phyloP scores from a whole-genome alignment of 2,329 filamentous ascomycete species.

The Verticillium longisporum region DNA sequence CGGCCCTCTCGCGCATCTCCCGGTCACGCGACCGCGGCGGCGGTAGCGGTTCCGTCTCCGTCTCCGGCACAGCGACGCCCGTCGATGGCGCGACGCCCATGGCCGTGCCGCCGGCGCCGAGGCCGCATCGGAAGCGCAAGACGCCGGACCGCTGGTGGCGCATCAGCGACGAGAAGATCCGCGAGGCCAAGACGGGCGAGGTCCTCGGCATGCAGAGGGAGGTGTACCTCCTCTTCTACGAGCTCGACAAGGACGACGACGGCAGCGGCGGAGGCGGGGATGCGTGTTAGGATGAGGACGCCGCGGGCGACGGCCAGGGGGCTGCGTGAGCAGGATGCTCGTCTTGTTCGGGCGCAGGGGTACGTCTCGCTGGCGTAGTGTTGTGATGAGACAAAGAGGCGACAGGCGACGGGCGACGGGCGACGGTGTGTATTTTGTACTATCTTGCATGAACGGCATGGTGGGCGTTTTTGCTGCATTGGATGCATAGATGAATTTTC shows the following conservation, averaged over 20 bases:
- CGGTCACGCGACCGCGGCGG: slow-evolving; percentile 21
- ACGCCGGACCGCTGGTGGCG: slow-evolving; percentile 81
- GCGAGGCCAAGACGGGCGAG: slow-evolving; percentile 87
- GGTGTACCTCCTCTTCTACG: slow-evolving; percentile 94
- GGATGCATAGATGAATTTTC: not conserved
- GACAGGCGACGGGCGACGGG: too few relatives aligned
- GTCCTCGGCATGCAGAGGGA: slow-evolving; percentile 91
- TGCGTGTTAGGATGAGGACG: not conserved
- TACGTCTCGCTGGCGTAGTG: not conserved
- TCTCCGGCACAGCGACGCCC: slow-evolving; percentile 8
- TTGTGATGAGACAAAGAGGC: not conserved
- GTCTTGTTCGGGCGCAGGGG: not conserved
- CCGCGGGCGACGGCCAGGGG: not conserved
- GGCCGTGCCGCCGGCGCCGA: slow-evolving; percentile 8
- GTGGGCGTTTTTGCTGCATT: not conserved
- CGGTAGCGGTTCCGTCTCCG: not conserved
- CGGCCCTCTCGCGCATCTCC: slow-evolving; percentile 43
- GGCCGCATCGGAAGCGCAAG: slow-evolving; percentile 47
- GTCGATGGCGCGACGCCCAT: slow-evolving; percentile 9
- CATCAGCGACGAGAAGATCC: slow-evolving; percentile 94
- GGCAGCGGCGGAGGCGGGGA: too few relatives aligned
- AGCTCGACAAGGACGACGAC: slow-evolving; percentile 51
- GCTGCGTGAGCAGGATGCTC: not conserved
- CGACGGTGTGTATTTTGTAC: too few relatives aligned
- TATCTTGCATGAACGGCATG: not conserved